Percentiles rank a stretch among this genome's conserved stretches.
These are phyloP conservation scores for Sporothrix euskadiensis DNA, from an alignment of 2,329 filamentous ascomycete genomes.

Conservation along the genomic window DNA sequence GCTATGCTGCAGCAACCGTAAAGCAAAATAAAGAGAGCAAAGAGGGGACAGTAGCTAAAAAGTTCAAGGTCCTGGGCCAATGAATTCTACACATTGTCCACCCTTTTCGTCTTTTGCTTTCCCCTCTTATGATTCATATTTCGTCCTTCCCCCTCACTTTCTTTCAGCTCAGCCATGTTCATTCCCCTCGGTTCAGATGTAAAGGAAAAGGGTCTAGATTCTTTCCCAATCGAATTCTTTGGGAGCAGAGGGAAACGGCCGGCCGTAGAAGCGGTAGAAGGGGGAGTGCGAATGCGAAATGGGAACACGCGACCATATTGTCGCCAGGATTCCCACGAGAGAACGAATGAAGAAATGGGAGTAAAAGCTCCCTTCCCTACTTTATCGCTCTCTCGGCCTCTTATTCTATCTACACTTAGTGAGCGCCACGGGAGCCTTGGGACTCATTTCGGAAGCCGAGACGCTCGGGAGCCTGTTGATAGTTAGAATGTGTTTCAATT, in stretches of 20 bases:
- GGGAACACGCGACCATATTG: constrained; percentile 3
- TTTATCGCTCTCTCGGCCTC: background rate
- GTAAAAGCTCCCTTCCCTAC: background rate
- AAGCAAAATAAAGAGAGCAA: background rate
- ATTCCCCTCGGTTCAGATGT: background rate
- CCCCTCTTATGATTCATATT: constrained; percentile 12
- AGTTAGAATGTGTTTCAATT: constrained; percentile 3
- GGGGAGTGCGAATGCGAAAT: background rate
- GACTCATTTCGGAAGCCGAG: constrained; percentile 57
- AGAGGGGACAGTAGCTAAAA: background rate
- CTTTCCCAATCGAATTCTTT: background rate
- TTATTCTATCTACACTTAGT: constrained; percentile 32
- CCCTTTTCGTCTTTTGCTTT: background rate
- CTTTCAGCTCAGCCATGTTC: background rate
- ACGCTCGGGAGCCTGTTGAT: constrained; percentile 52
- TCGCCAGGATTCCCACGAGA: constrained; percentile 7
- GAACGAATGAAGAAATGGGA: background rate
- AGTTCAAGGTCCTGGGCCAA: background rate
- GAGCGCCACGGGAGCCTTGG: constrained; percentile 47
- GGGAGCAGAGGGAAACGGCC: background rate
- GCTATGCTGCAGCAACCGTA: background rate
- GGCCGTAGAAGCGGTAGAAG: background rate
- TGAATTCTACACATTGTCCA: background rate
- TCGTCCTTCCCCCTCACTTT: background rate
- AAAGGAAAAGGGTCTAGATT: background rate